Conservation (phyloP, 345 rosid genomes). For the Durio zibethinus region DNA sequence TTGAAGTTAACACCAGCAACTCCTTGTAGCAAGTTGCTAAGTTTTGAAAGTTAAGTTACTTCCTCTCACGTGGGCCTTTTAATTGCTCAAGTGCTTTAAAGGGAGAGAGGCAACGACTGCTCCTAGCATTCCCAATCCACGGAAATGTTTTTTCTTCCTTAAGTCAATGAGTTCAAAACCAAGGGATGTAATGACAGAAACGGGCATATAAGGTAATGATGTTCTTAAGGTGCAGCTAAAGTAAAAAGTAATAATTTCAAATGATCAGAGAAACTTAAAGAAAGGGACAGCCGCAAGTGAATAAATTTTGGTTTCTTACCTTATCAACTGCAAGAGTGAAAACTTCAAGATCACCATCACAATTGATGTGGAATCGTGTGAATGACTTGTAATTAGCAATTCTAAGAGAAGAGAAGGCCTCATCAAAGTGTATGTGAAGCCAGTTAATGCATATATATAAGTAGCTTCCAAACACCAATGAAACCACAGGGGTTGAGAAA, state of each 20-base stretch:
- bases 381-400: constrained; percentile 97
- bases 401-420: constrained; percentile 97
- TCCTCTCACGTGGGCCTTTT: too few species aligned
- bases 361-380: constrained; percentile 75
- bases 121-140: too few species aligned
- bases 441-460: constrained; percentile 94
- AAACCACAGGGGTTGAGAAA: constrained; percentile 93
- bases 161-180: background rate
- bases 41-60: too few species aligned
- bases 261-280: background rate
- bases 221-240: background rate
- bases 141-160: background rate
- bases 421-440: constrained; percentile 96
- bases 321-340: constrained; percentile 95
- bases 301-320: constrained; percentile 38
- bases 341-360: constrained; percentile 77
- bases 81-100: too few species aligned
- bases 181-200: background rate
- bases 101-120: too few species aligned
- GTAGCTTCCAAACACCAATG: constrained; percentile 94
- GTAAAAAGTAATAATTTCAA: background rate
- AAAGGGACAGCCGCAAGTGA: constrained; percentile 6
- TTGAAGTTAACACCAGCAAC: too few species aligned
- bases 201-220: background rate
- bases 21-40: too few species aligned